Evolutionary conservation across 2,329 filamentous ascomycete genomes (phyloP).

Genomic region (Plectosphaerella cucumerina): DNA sequence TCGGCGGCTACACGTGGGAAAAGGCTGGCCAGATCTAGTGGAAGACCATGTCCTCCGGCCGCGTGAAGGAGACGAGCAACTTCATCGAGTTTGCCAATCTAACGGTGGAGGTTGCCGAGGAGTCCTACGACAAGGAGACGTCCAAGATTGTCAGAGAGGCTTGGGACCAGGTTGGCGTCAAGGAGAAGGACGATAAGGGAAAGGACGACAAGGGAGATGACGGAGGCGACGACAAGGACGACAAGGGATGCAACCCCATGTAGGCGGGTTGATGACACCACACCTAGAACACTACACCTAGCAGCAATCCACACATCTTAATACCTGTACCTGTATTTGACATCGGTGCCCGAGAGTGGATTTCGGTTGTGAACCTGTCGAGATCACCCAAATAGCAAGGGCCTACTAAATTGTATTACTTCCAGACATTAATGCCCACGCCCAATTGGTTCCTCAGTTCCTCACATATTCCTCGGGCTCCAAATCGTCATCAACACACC

Average conservation of each 20-base stretch:
- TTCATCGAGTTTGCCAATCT: slow-evolving; percentile 46
- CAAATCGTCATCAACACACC: slow-evolving; percentile 14
- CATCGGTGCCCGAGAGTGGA: too few relatives aligned
- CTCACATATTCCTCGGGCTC: slow-evolving; percentile 15
- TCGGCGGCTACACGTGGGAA: slow-evolving; percentile 51
- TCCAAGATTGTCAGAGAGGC: slow-evolving; percentile 40
- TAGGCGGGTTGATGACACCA: too few relatives aligned
- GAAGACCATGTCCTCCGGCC: slow-evolving; percentile 40
- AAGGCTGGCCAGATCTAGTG: slow-evolving; percentile 51
- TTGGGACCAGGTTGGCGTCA: slow-evolving; percentile 44
- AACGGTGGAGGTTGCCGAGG: slow-evolving; percentile 40
- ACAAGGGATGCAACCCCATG: too few relatives aligned
- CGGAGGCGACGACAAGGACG: background rate
- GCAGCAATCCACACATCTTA: too few relatives aligned
- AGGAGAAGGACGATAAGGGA: slow-evolving; percentile 3
- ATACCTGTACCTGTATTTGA: too few relatives aligned
- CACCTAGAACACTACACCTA: too few relatives aligned
- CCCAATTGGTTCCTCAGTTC: slow-evolving; percentile 3
- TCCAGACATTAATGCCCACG: too few relatives aligned
- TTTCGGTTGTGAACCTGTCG: too few relatives aligned
- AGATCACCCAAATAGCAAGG: too few relatives aligned
- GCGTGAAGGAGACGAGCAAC: slow-evolving; percentile 32
- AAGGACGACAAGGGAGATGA: background rate
- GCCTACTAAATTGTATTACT: too few relatives aligned
- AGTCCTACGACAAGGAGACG: slow-evolving; percentile 35